Conservation (phyloP, 73 alveolate species). For the Paramecium biaurelia region DNA sequence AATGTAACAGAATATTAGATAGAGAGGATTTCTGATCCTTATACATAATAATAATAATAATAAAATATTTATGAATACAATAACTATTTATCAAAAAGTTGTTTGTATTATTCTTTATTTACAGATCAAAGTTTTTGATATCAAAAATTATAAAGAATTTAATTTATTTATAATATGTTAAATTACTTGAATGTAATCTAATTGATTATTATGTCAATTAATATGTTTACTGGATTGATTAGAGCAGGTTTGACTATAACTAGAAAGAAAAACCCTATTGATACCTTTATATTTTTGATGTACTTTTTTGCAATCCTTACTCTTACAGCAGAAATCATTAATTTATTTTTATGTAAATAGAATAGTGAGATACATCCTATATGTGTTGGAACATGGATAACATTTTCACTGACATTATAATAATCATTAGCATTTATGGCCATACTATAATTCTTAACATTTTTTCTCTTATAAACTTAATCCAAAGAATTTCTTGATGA, state of each 20-base stretch:
- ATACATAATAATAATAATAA: background rate
- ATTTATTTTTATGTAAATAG: background rate
- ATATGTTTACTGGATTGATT: background rate
- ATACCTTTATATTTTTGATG: background rate
- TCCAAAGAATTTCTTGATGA: background rate
- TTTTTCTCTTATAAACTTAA: background rate
- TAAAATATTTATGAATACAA: background rate
- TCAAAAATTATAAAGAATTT: background rate
- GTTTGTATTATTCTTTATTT: no score
- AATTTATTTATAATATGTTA: background rate
- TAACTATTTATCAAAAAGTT: no score
- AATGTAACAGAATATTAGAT: constrained; percentile 78
- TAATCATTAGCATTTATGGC: background rate
- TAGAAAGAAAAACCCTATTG: background rate
- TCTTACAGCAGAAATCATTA: background rate
- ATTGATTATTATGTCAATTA: constrained; percentile 1
- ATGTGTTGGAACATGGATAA: constrained; percentile 1
- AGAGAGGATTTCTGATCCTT: constrained; percentile 80
- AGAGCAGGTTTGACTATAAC: background rate
- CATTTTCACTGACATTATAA: background rate
- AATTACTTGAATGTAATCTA: background rate
- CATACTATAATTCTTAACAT: background rate
- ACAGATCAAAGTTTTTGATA: background rate
- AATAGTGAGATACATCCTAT: background rate
- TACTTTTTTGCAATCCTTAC: background rate